phyloP scores from a whole-genome alignment of 2,329 filamentous ascomycete genomes.

The Kalmusia sp. region DNA sequence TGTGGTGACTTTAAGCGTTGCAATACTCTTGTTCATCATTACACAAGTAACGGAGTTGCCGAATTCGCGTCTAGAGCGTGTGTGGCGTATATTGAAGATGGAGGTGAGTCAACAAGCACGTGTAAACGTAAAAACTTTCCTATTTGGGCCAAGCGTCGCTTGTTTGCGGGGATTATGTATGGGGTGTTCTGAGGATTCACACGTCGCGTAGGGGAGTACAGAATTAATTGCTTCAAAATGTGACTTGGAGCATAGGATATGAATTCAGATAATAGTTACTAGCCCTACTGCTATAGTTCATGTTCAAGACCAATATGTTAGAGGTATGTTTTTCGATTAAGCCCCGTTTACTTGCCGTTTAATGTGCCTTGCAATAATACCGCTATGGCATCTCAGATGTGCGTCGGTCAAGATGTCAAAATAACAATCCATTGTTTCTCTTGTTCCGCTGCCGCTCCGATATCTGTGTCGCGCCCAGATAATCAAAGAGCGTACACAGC shows the following conservation, averaged over 20 bases:
- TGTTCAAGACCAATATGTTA: no score
- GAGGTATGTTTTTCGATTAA: no score
- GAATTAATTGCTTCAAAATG: no score
- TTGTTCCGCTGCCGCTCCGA: slow-evolving; percentile 25
- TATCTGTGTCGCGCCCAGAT: slow-evolving; percentile 30
- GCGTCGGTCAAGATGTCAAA: neutral
- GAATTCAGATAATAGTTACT: no score
- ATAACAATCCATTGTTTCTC: slow-evolving; percentile 8
- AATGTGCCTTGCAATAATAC: no score
- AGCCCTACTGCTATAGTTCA: no score
- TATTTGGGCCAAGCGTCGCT: slow-evolving; percentile 13
- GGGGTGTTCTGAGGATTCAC: neutral
- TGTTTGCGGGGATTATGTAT: neutral
- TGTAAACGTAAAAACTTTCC: slow-evolving; percentile 6
- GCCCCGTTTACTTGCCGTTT: no score
- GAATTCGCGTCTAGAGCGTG: slow-evolving; percentile 6
- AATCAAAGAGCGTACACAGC: slow-evolving; percentile 33
- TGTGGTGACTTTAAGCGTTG: no score
- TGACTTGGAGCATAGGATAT: no score
- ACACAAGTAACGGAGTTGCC: neutral
- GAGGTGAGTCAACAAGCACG: neutral
- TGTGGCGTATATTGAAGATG: neutral
- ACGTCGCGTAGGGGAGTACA: no score
- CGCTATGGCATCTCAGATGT: no score
- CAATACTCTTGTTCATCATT: no score